These are phyloP conservation scores for Scheffersomyces stipitis DNA, from an alignment of 805 yeast genomes.

Conservation along the genomic window DNA sequence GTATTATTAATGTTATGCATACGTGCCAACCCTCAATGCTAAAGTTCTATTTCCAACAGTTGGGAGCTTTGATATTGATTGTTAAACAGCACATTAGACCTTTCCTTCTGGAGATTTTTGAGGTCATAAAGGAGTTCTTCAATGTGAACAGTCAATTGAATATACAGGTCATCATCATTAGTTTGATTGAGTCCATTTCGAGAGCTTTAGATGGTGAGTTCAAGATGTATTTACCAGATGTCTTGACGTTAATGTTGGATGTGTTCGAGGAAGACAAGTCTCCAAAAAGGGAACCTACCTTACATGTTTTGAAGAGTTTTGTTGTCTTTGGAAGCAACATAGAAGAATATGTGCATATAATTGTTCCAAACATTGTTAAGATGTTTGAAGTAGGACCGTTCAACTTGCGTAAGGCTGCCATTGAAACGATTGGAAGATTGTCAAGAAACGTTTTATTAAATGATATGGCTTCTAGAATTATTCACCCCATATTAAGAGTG, in stretches of 20 bases:
- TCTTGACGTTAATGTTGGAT: conserved; percentile 72
- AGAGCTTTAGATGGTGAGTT: conserved; percentile 90
- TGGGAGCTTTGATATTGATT: conserved; percentile 73
- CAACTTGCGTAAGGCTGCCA: conserved; percentile 66
- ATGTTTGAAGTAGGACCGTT: conserved; percentile 73
- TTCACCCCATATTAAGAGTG: conserved; percentile 81
- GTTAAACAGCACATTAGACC: conserved; percentile 91
- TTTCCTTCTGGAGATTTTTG: conserved; percentile 71
- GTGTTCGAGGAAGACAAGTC: conserved; percentile 74
- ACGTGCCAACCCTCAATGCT: conserved; percentile 75
- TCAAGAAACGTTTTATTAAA: conserved; percentile 69
- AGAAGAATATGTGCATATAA: conserved; percentile 84
- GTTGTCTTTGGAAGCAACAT: conserved; percentile 84
- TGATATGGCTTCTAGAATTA: conserved; percentile 87
- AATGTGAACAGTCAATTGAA: conserved; percentile 42
- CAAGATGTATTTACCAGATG: conserved; percentile 74
- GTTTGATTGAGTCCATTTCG: conserved; percentile 80
- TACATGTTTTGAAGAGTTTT: conserved; percentile 76
- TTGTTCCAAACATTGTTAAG: conserved; percentile 82
- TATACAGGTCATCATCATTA: conserved; percentile 75
- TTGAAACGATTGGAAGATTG: conserved; percentile 79
- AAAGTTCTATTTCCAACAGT: conserved; percentile 86
- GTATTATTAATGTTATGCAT: conserved; percentile 80
- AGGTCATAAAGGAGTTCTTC: conserved; percentile 74
- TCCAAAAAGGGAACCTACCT: conserved; percentile 56